Evolutionary conservation across 805 yeast genomes (phyloP).

Genomic region (Jamesozyma piceae): DNA sequence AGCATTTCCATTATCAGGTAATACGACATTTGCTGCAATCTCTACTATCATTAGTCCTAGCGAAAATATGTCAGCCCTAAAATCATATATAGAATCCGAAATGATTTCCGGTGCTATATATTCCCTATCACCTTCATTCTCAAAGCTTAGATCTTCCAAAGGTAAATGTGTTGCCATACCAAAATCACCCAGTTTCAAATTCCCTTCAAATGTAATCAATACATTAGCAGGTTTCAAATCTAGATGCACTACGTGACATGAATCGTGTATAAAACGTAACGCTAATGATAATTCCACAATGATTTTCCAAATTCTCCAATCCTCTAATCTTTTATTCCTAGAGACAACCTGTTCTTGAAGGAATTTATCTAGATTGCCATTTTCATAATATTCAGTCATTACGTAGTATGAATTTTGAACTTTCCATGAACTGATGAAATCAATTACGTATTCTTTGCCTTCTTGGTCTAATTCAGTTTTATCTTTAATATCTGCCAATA

Average conservation of each 20-base stretch:
- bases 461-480: conserved; percentile 38
- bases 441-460: conserved; percentile 71
- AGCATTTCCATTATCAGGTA: conserved; percentile 92
- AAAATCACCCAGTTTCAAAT: conserved; percentile 89
- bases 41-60: conserved; percentile 89
- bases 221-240: conserved; percentile 95
- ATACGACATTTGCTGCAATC: conserved; percentile 86
- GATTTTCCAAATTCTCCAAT: conserved; percentile 97
- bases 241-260: conserved; percentile 67
- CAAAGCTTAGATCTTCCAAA: conserved; percentile 50
- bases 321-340: conserved; percentile 55
- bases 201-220: conserved; percentile 89
- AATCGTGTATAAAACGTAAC: conserved; percentile 65
- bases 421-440: conserved; percentile 82
- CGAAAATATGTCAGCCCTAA: conserved; percentile 92
- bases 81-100: conserved; percentile 70
- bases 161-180: conserved; percentile 88
- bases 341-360: conserved; percentile 68
- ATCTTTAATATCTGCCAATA: conserved; percentile 21
- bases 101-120: conserved; percentile 96
- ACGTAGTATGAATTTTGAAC: conserved; percentile 66
- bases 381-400: conserved; percentile 92
- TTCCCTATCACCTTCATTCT: conserved; percentile 94
- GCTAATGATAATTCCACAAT: conserved; percentile 77
- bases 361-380: conserved; percentile 80